These are phyloP conservation scores for Aegilops umbellulata DNA, from an alignment of 176 grass and related monocot species.

Conservation along the genomic window DNA sequence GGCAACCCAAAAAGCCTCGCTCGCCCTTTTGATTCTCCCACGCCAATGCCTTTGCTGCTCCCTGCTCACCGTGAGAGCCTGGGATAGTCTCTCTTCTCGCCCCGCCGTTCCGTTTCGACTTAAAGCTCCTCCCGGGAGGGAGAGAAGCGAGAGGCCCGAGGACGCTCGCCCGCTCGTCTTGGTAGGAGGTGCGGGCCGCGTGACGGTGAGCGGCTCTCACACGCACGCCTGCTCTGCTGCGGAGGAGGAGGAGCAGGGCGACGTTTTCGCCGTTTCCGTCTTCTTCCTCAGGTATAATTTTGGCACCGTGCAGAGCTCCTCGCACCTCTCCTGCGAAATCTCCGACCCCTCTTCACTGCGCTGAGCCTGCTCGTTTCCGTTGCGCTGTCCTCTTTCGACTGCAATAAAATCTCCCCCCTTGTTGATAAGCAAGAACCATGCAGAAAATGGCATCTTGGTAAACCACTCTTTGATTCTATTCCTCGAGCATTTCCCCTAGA, in stretches of 20 bases:
- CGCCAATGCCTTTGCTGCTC: conserved; percentile 13
- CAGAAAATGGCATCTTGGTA: not conserved
- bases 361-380: too few relatives aligned
- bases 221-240: not conserved
- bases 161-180: conserved; percentile 10
- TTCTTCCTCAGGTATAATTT: conserved; percentile 30
- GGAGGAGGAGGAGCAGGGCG: not conserved
- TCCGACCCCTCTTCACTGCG: too few relatives aligned
- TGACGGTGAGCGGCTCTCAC: not conserved
- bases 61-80: not conserved
- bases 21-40: conserved; percentile 31
- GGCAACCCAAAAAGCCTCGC: conserved; percentile 14
- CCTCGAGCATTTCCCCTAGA: not conserved
- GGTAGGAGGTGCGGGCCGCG: conserved; percentile 23
- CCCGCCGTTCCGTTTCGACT: conserved; percentile 31
- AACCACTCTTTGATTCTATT: not conserved
- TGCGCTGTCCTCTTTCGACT: not conserved
- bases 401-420: not conserved
- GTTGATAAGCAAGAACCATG: not conserved
- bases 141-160: too few relatives aligned
- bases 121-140: conserved; percentile 23
- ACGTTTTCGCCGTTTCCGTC: conserved; percentile 12
- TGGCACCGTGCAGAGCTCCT: not conserved
- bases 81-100: not conserved
- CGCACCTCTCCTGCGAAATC: too few relatives aligned